Evolutionary conservation across 169 alveolate genomes (phyloP).

Genomic region (Hammondia hammondi): DNA sequence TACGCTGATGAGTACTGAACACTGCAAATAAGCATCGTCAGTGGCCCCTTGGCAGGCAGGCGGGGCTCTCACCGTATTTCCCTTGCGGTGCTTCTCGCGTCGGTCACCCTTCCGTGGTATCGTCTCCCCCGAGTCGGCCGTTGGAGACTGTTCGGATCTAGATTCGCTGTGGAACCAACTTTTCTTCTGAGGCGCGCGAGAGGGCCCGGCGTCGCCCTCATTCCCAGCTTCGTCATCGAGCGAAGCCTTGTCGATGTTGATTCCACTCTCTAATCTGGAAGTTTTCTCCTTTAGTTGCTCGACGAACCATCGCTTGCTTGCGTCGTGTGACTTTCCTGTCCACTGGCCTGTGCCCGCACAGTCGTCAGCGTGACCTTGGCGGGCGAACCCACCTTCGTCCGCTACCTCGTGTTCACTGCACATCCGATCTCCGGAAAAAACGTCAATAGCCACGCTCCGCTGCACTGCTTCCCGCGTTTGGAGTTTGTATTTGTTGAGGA

Average conservation of each 20-base stretch:
- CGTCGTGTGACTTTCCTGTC: background rate
- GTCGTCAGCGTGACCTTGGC: background rate
- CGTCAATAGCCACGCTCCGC: conserved; percentile 15
- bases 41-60: background rate
- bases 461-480: conserved; percentile 26
- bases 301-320: background rate
- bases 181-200: background rate
- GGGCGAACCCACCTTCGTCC: background rate
- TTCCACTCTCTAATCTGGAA: background rate
- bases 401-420: background rate
- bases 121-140: background rate
- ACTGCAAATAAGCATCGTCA: too few species aligned
- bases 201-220: background rate
- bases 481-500: conserved; percentile 19
- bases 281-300: background rate
- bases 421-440: conserved; percentile 39
- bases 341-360: background rate
- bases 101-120: background rate
- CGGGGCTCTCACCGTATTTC: background rate
- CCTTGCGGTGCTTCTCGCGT: background rate
- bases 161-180: background rate
- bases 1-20: too few species aligned
- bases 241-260: background rate
- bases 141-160: background rate
- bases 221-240: background rate